Conservation (phyloP, 768 basidiomycete genomes). For the Boletus rufocinnamomeus region DNA sequence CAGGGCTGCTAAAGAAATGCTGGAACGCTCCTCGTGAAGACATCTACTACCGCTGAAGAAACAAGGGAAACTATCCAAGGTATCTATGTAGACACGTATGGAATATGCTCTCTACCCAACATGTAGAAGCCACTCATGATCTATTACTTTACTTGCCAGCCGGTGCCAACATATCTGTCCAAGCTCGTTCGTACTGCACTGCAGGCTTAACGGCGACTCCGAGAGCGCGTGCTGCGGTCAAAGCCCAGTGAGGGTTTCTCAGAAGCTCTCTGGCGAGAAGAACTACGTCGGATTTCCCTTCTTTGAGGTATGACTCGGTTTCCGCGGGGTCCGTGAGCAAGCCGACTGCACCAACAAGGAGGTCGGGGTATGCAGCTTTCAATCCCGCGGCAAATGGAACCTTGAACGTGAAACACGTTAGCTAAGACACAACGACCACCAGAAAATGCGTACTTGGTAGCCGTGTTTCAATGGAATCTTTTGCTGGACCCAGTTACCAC, state of each 20-base stretch:
- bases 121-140: background rate
- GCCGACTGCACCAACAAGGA: constrained; percentile 66
- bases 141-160: constrained; percentile 2
- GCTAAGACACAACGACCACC: background rate
- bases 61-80: background rate
- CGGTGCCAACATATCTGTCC: constrained; percentile 40
- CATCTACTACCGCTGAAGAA: background rate
- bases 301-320: constrained; percentile 61
- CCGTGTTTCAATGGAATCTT: constrained; percentile 54
- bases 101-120: background rate
- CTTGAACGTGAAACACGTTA: constrained; percentile 31
- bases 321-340: constrained; percentile 64
- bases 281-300: constrained; percentile 69
- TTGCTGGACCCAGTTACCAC: constrained; percentile 64
- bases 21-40: constrained; percentile 39
- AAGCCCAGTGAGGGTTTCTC: constrained; percentile 64
- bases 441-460: constrained; percentile 52
- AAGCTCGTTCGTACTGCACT: constrained; percentile 70
- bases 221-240: constrained; percentile 62
- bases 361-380: constrained; percentile 57
- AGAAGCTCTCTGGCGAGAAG: constrained; percentile 68
- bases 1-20: constrained; percentile 66
- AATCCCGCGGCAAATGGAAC: constrained; percentile 69
- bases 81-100: constrained; percentile 6
- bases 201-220: constrained; percentile 67